phyloP scores from a whole-genome alignment of 2,329 filamentous ascomycete genomes.

The Diaporthe sp. region DNA sequence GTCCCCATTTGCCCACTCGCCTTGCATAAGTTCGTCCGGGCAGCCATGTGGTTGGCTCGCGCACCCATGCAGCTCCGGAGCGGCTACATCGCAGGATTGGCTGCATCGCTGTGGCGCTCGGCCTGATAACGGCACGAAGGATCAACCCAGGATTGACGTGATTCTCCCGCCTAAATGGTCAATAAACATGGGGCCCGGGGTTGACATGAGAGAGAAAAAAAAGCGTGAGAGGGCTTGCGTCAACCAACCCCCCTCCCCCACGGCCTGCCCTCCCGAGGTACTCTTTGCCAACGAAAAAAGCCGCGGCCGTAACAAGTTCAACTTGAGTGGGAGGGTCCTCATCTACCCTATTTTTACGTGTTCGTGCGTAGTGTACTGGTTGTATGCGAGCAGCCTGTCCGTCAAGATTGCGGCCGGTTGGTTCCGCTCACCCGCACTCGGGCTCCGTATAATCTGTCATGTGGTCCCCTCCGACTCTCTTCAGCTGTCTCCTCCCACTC shows the following conservation, averaged over 20 bases:
- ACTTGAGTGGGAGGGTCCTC: neutral
- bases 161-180: slow-evolving; percentile 30
- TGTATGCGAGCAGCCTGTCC: neutral
- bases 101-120: slow-evolving; percentile 25
- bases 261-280: slow-evolving; percentile 4
- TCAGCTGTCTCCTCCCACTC: slow-evolving; percentile 25
- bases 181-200: slow-evolving; percentile 10
- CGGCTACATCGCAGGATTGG: slow-evolving; percentile 29
- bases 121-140: slow-evolving; percentile 33
- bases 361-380: too few relatives aligned
- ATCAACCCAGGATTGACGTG: slow-evolving; percentile 31
- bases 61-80: slow-evolving; percentile 14
- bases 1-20: slow-evolving; percentile 23
- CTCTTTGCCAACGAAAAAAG: slow-evolving; percentile 11
- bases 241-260: neutral
- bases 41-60: slow-evolving; percentile 31
- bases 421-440: slow-evolving; percentile 10
- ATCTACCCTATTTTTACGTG: neutral
- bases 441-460: slow-evolving; percentile 28
- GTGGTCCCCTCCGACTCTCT: slow-evolving; percentile 4
- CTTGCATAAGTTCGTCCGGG: slow-evolving; percentile 24
- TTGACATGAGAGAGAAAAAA: neutral
- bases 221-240: neutral
- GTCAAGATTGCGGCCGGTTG: slow-evolving; percentile 11
- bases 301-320: neutral